Base-by-base conservation (phyloP, 2,329 filamentous ascomycete genomes). In the Fusarium keratoplasticum region DNA sequence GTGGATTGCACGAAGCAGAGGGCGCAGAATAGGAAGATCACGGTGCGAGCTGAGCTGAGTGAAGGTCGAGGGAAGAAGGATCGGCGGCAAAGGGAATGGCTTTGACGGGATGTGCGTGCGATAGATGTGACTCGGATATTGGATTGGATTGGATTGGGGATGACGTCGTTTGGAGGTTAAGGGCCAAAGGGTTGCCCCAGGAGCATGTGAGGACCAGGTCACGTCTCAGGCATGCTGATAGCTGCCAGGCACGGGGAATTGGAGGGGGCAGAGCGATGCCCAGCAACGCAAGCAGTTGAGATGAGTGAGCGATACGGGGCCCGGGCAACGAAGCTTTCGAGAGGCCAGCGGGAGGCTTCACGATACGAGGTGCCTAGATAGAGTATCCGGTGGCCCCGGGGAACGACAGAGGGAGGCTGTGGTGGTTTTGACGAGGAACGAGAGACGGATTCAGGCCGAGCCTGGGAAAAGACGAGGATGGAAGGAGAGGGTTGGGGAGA, bases 141-240 rank as follows among this genome's bases (percentile, higher is more conserved):
- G 47, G 25, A 52, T 52, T 54, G 47, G 47, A 54, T 54, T 54
- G 47, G 27, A 54, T 54, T 67, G 44, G 58, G 44, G 64, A 71
- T 75, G 72, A 75, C 71, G 75, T 76, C 65, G 74, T 67, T 47
- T 52, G 68, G 47, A 31, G 27, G 47, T 54, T 31, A n/a, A 54
- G 20, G 76, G 65, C 60, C 61, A 54, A 64, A 69, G 64, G 70
- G 59, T 68, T 63, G 67, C 61, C 69, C 64, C 58, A 55, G 65
- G 67, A 75, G 72, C 69, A 73, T 70, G 64, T 62, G 67, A 76
- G 71, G 66, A 70, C 74, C 74, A 72, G 69, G 67, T 77, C 69
- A 76, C 75, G 61, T 71, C 66, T 69, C 36, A 74, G 70, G 69
- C 73, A 77, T 77, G 74, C 75, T 74, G 61, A 54, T 54, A 52